These are phyloP conservation scores for Saprolegnia diclina DNA, from an alignment of 352 stramenopile genomes.

Conservation along the genomic window DNA sequence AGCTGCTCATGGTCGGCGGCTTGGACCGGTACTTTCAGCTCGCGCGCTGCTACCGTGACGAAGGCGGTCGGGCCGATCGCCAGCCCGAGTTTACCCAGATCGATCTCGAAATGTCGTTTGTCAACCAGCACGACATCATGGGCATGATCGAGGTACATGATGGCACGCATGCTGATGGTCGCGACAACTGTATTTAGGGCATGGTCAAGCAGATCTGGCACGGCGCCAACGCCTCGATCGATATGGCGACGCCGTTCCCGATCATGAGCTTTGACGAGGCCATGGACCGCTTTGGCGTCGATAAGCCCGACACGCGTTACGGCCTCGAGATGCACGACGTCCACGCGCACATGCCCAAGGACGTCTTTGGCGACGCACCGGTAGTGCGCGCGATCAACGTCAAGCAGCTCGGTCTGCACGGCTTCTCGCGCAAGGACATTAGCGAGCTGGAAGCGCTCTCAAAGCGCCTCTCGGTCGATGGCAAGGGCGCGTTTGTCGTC, in stretches of 20 bases:
- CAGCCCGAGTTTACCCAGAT: conserved; percentile 90
- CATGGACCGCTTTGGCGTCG: conserved; percentile 75
- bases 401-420: conserved; percentile 42
- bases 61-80: conserved; percentile 79
- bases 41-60: conserved; percentile 84
- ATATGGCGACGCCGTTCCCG: conserved; percentile 38
- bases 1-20: conserved; percentile 82
- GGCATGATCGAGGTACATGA: conserved; percentile 49
- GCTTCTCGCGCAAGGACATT: conserved; percentile 73
- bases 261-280: conserved; percentile 69
- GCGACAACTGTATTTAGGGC: conserved; percentile 2
- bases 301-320: conserved; percentile 83
- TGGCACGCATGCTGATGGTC: not conserved
- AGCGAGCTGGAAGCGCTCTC: conserved; percentile 49
- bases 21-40: conserved; percentile 88
- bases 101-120: conserved; percentile 88
- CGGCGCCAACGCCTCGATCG: conserved; percentile 32
- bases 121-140: conserved; percentile 68
- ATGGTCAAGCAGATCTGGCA: conserved; percentile 66
- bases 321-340: conserved; percentile 64
- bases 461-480: conserved; percentile 38
- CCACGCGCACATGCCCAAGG: conserved; percentile 35
- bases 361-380: conserved; percentile 36
- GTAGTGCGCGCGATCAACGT: conserved; percentile 68
- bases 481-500: conserved; percentile 43